These are phyloP conservation scores for Prillingera fragicola DNA, from an alignment of 1,284 basidiomycete species.

Conservation along the genomic window DNA sequence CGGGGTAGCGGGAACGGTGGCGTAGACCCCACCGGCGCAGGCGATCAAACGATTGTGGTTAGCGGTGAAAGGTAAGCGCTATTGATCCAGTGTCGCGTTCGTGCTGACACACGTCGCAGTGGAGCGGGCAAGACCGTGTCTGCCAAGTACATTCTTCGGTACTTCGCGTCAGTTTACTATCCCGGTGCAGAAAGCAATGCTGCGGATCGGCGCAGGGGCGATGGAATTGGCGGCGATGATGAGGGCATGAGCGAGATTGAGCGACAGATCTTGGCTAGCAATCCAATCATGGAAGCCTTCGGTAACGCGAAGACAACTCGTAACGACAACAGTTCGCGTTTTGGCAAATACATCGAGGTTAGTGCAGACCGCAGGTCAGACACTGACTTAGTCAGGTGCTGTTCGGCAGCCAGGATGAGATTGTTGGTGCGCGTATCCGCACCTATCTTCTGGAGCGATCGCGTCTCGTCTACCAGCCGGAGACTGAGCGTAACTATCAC, in stretches of 20 bases:
- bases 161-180: conserved; percentile 96
- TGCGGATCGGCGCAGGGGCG: conserved; percentile 19
- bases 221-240: conserved; percentile 35
- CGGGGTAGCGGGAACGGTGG: conserved; percentile 49
- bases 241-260: conserved; percentile 82
- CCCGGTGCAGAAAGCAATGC: conserved; percentile 54
- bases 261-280: conserved; percentile 93
- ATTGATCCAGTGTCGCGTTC: background rate
- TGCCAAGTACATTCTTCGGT: conserved; percentile 98
- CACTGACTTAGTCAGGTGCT: conserved; percentile 63
- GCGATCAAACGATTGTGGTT: conserved; percentile 97
- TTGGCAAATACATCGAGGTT: conserved; percentile 99
- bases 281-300: conserved; percentile 97
- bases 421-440: conserved; percentile 94
- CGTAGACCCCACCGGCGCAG: conserved; percentile 62
- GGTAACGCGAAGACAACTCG: conserved; percentile 99
- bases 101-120: conserved; percentile 50
- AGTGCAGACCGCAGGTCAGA: conserved; percentile 21
- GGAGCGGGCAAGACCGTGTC: conserved; percentile 99
- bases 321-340: conserved; percentile 98
- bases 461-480: conserved; percentile 93
- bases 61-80: conserved; percentile 89
- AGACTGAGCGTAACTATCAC: conserved; percentile 97
- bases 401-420: conserved; percentile 90
- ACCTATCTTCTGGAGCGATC: conserved; percentile 97